Evolutionary conservation across 2,329 filamentous ascomycete species (phyloP), one percentile per base, ranked within the genome.

Genomic region (Fusarium nurragi): DNA sequence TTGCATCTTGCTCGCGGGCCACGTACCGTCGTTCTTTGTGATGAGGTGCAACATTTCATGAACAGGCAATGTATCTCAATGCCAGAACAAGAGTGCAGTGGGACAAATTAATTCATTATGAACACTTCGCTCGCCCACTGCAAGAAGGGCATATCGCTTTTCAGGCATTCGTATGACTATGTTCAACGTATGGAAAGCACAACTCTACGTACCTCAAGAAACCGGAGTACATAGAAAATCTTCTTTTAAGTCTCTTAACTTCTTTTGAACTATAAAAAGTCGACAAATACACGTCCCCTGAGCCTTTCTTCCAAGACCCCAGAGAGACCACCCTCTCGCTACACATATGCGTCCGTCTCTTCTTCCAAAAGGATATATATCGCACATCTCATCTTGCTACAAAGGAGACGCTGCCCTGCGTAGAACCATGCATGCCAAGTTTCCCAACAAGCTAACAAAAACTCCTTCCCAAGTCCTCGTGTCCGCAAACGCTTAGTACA

Each of bases 401-500:
- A 72, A 72, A 72, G 65, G 67, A 68, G 67, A 69, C 68, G 63
- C 70, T 71, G 63, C 51, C 55, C 60, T 67, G 54, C 61, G 61
- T 63, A 64, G 64, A 71, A 72, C 63, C 68, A 70, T 70, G 61
- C 61, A 70, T 70, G 60, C 57, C 65, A 70, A 63, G 59, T 69
- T 66, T 67, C 60, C 66, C 70, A 68, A 56, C 60, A 68, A 70
- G 65, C 61, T 61, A 54, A 67, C 49, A 71, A 70, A 61, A 71
- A 70, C 61, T 64, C 62, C 68, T 50, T 48, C 56, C 59, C 38
- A 45, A 54, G 34, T 47, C 57, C 60, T 55, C 46, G 40, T 46
- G 39, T 48, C 46, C 43, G 40, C 30, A 50, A 50, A 54, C 54
- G 48, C 55, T 81, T 93, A 94, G 82, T 94, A 94, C 75, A 91